Percentiles rank a stretch among this genome's conserved stretches.
phyloP scores from a whole-genome alignment of 495 filamentous ascomycete species.

The Penicillium macrosclerotiorum region DNA sequence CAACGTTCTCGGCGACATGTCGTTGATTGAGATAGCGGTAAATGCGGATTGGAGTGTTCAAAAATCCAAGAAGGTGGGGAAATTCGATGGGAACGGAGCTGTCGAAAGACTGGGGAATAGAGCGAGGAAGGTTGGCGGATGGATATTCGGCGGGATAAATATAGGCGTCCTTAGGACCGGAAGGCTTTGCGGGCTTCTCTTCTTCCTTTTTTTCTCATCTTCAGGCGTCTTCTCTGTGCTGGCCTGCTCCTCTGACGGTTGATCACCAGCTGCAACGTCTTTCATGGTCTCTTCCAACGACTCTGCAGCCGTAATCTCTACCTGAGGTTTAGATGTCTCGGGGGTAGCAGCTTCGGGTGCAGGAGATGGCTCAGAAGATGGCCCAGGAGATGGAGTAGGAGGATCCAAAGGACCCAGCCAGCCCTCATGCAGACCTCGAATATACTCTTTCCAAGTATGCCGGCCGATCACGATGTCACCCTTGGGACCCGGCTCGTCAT shows the following conservation, averaged over 20 bases:
- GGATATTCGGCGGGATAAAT: slow-evolving; percentile 70
- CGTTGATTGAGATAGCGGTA: slow-evolving; percentile 89
- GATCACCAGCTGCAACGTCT: slow-evolving; percentile 29
- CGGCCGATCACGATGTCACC: slow-evolving; percentile 89
- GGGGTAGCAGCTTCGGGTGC: too few species aligned
- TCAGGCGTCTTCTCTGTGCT: slow-evolving; percentile 23
- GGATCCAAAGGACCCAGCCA: slow-evolving; percentile 84
- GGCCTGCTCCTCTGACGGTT: slow-evolving; percentile 12
- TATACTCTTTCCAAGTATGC: slow-evolving; percentile 97
- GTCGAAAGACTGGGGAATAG: slow-evolving; percentile 57
- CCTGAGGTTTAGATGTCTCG: too few species aligned
- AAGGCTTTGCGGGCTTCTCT: slow-evolving; percentile 52
- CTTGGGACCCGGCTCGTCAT: slow-evolving; percentile 66
- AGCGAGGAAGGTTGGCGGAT: slow-evolving; percentile 54
- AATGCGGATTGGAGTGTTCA: slow-evolving; percentile 82
- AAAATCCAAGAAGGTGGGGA: slow-evolving; percentile 90
- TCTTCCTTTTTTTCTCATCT: slow-evolving; percentile 43
- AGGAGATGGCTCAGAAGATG: too few species aligned
- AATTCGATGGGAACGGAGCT: slow-evolving; percentile 72
- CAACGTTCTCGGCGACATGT: slow-evolving; percentile 78
- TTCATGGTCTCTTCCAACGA: slow-evolving; percentile 27
- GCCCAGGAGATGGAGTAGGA: slow-evolving; percentile 30
- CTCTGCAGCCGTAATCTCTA: slow-evolving; percentile 16
- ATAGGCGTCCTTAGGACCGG: slow-evolving; percentile 53
- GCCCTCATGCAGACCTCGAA: slow-evolving; percentile 89